Base-by-base conservation (phyloP, 2,329 filamentous ascomycete genomes). In the Setomelanomma holmii region DNA sequence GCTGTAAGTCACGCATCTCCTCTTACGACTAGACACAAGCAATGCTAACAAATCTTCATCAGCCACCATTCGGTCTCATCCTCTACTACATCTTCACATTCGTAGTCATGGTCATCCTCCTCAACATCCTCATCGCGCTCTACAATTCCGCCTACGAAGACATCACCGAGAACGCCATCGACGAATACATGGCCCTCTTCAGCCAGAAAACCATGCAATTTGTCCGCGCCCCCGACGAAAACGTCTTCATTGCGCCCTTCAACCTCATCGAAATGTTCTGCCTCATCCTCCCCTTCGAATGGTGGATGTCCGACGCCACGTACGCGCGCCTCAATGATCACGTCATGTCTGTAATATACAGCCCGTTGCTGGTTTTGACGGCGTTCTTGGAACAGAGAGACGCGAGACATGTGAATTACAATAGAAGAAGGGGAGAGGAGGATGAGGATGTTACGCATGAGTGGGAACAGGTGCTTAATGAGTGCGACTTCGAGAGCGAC, bases 61-160 rank as follows among this genome's bases (percentile, higher is more conserved):
- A 74, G 19, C 92, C 90, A 11, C 95, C 95, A 0, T 99, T 97
- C 73, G 95, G 95, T 7, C 84, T 96, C 44, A 90, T 97, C 24
- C 87, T 99, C 8, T 99, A 99, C 79, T 99, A 99, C 79, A 85
- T 96, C 71, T 99, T 97, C 75, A 96, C 93, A 16, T 99, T 99
- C 69, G 88, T 98, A 34, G 90, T 99, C 67, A 97, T 96, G 89
- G 93, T 95, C 58, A 82, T 99, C 50, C 81, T 98, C 21, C 85
- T 99, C 62, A 99, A 99, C 74, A 91, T 99, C 65, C 86, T 99
- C 51, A 98, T 99, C 69, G 95, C 95, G 0, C 85, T 99, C 5
- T 99, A 97, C 80, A 98, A 98, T 77, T 93, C 89, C 40, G 92
- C 95, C 1, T 98, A 99, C 72, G 90, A 96, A 69, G 92, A 96